These are phyloP conservation scores for Leptodontidium sp. DNA, from an alignment of 2,329 filamentous ascomycete species.

Conservation along the genomic window DNA sequence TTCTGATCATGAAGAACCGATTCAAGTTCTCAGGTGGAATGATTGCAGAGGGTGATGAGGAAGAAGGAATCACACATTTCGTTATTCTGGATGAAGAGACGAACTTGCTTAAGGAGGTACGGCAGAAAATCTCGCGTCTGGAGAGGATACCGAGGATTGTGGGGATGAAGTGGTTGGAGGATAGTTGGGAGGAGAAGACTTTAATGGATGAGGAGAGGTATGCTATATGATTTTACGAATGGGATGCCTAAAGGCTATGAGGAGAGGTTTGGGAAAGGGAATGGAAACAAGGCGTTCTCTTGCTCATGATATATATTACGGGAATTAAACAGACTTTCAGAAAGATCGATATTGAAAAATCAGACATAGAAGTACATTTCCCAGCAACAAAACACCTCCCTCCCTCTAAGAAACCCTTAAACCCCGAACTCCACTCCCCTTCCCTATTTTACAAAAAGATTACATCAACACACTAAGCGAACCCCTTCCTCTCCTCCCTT, in stretches of 20 bases:
- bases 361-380: too few relatives aligned
- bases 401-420: too few relatives aligned
- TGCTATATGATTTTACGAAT: slow-evolving; percentile 32
- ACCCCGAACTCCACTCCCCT: background rate
- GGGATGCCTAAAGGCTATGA: background rate
- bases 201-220: slow-evolving; percentile 80
- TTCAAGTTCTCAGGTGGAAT: slow-evolving; percentile 75
- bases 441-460: background rate
- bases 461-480: background rate
- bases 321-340: too few relatives aligned
- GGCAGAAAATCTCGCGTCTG: slow-evolving; percentile 55
- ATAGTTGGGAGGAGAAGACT: slow-evolving; percentile 82
- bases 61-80: slow-evolving; percentile 74
- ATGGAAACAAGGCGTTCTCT: too few relatives aligned
- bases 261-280: too few relatives aligned
- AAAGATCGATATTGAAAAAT: too few relatives aligned
- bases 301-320: too few relatives aligned
- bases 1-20: slow-evolving; percentile 61
- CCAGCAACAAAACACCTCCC: too few relatives aligned
- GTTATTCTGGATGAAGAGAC: slow-evolving; percentile 61
- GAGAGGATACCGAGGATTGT: slow-evolving; percentile 73
- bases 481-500: background rate
- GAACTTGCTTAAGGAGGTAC: slow-evolving; percentile 54
- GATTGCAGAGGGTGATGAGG: slow-evolving; percentile 59
- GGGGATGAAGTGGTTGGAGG: slow-evolving; percentile 74